Evolutionary conservation across 2,329 filamentous ascomycete species (phyloP), one percentile per base, ranked within the genome.

Genomic region (Ceratocystis colombiana): DNA sequence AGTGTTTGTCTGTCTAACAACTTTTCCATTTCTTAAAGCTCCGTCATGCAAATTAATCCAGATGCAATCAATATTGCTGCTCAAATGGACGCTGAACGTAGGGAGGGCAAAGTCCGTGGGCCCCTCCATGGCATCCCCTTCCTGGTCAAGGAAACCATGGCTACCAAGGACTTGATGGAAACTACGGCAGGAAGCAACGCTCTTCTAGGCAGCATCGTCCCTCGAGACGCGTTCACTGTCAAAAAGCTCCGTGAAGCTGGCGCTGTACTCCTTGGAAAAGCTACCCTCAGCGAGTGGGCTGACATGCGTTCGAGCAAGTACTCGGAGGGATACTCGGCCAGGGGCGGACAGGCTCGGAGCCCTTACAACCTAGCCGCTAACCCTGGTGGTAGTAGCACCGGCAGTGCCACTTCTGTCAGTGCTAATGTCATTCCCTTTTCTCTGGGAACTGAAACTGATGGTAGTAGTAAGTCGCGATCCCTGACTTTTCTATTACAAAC

Each of bases 41-140:
- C 84, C 1, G 72, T 89, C 30, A 76, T 89, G 61, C 82, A 90
- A 71, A 70, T 85, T 45, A 90, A 90, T 72, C 87, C 87, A 0
- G 87, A 90, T 72, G 80, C 79, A 8, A 75, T 87, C 44, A 71
- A 73, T 25, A 89, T 90, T 66, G 88, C 88, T 2, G 75, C 75
- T 3, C 71, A 77, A 17, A 76, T 85, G 37, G 88, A 91, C 70
- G 72, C 71, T 0, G 87, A 90, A 73, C 80, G 88, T 22, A 71
- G 72, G 10, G 71, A 75, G 1, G 85, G 85, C 28, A 77, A 76
- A 48, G 73, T 85, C 8, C 80, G 85, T 17, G 82, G 87, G 1
- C 83, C 84, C 0, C 78, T 92, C 1, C 88, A 91, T 72, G 88
- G 88, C 2, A 88, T 92, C 55, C 88, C 88, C 0, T 88, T 88